phyloP scores from a whole-genome alignment of 768 basidiomycete genomes.

The Dacryopinax spathularia region DNA sequence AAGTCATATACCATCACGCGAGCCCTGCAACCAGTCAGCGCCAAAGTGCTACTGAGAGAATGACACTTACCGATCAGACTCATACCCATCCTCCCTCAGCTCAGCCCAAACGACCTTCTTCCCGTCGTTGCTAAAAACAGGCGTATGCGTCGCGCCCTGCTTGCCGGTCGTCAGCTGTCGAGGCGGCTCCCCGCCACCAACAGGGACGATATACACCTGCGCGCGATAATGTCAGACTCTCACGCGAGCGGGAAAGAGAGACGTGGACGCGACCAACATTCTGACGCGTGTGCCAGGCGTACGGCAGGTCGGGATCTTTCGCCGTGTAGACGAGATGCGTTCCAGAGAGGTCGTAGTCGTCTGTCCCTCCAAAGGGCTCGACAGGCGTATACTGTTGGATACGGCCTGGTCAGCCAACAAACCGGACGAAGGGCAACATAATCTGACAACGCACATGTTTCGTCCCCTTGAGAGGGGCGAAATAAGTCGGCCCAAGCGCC shows the following conservation, averaged over 20 bases:
- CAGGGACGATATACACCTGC: conserved; percentile 57
- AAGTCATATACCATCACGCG: conserved; percentile 61
- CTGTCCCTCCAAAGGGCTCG: conserved; percentile 73
- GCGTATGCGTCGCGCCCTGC: conserved; percentile 70
- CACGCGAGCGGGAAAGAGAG: background rate
- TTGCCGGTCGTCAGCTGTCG: conserved; percentile 65
- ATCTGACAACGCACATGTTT: conserved; percentile 40
- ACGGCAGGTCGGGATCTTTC: conserved; percentile 63
- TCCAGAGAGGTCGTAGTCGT: conserved; percentile 63
- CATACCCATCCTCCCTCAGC: conserved; percentile 75
- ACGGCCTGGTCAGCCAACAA: conserved; percentile 5
- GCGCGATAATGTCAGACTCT: background rate
- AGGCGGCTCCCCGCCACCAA: conserved; percentile 35
- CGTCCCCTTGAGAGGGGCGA: conserved; percentile 51
- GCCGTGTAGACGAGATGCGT: conserved; percentile 67
- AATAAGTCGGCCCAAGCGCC: conserved; percentile 38
- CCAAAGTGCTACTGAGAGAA: background rate
- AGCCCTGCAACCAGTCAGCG: background rate
- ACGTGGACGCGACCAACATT: conserved; percentile 50
- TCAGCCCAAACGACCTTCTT: conserved; percentile 78
- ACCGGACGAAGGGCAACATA: background rate
- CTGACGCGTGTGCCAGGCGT: conserved; percentile 80
- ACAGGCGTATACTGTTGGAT: conserved; percentile 48
- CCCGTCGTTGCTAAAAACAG: conserved; percentile 52
- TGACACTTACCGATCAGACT: conserved; percentile 53